phyloP scores from a whole-genome alignment of 257 asterid species.

The Knoxia roxburghii region DNA sequence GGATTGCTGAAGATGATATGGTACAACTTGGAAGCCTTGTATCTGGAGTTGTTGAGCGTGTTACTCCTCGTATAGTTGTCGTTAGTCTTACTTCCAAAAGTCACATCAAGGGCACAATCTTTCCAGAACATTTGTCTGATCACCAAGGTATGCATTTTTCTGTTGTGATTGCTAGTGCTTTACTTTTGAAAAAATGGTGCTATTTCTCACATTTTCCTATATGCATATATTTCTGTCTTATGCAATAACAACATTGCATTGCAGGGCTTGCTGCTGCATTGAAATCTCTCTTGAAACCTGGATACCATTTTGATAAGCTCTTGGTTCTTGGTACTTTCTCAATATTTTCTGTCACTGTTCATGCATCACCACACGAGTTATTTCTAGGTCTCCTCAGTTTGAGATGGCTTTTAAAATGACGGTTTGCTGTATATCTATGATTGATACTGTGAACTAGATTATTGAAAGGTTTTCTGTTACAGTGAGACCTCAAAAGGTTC shows the following conservation, averaged over 20 bases:
- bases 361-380: background rate
- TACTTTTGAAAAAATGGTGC: constrained; percentile 7
- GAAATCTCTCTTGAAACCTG: constrained; percentile 70
- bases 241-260: constrained; percentile 17
- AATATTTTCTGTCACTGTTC: constrained; percentile 2
- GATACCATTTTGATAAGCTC: constrained; percentile 70
- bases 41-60: constrained; percentile 74
- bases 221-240: constrained; percentile 7
- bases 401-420: constrained; percentile 2
- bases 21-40: constrained; percentile 69
- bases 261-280: constrained; percentile 68
- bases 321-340: constrained; percentile 77
- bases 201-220: constrained; percentile 10
- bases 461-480: background rate
- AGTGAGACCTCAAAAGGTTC: background rate
- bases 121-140: constrained; percentile 83
- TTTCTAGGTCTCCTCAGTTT: constrained; percentile 6
- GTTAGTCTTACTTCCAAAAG: constrained; percentile 46
- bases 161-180: constrained; percentile 11
- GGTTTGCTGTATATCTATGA: background rate
- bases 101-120: constrained; percentile 63
- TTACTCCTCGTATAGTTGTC: constrained; percentile 50
- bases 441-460: background rate
- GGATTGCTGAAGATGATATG: constrained; percentile 45
- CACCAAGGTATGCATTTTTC: constrained; percentile 53